Evolutionary conservation across 2,329 filamentous ascomycete genomes (phyloP).

Genomic region (Trichoderma simmonsii): DNA sequence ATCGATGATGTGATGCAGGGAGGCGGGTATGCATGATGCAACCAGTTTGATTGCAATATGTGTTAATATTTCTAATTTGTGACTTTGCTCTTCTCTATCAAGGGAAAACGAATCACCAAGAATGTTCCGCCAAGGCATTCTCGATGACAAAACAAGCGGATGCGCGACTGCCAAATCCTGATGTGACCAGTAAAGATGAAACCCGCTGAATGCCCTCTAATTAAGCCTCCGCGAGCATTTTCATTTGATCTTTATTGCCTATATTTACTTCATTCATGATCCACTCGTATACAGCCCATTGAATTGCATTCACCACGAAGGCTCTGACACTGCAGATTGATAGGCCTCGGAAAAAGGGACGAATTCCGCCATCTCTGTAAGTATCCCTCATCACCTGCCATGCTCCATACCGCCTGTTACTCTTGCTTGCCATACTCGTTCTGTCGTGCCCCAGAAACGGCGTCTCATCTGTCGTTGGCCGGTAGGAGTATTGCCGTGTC

Average conservation of each 20-base stretch:
- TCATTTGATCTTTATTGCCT: not conserved
- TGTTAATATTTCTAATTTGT: not conserved
- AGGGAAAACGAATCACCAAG: not conserved
- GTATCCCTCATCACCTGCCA: slow-evolving; percentile 62
- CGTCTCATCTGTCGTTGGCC: not conserved
- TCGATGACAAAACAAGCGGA: not conserved
- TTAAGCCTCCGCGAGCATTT: not conserved
- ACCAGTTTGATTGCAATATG: not conserved
- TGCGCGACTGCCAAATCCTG: not conserved
- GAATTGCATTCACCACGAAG: slow-evolving; percentile 89
- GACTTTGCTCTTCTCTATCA: not conserved
- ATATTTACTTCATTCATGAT: slow-evolving; percentile 61
- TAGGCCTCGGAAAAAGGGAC: slow-evolving; percentile 70
- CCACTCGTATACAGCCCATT: slow-evolving; percentile 91
- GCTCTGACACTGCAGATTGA: slow-evolving; percentile 80
- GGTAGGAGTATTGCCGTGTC: slow-evolving; percentile 50
- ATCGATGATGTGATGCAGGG: not conserved
- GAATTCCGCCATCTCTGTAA: slow-evolving; percentile 60
- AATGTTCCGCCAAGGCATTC: not conserved
- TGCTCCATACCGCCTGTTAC: slow-evolving; percentile 45
- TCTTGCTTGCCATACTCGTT: slow-evolving; percentile 20
- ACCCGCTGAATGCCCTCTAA: not conserved
- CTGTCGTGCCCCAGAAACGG: not conserved
- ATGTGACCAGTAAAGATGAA: not conserved
- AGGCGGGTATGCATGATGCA: not conserved